Percentiles rank a stretch among this genome's conserved stretches.
Evolutionary conservation across 225 moss, liverwort and hornwort species (phyloP).

Genomic region (Bryoerythrophyllum caledonicum): DNA sequence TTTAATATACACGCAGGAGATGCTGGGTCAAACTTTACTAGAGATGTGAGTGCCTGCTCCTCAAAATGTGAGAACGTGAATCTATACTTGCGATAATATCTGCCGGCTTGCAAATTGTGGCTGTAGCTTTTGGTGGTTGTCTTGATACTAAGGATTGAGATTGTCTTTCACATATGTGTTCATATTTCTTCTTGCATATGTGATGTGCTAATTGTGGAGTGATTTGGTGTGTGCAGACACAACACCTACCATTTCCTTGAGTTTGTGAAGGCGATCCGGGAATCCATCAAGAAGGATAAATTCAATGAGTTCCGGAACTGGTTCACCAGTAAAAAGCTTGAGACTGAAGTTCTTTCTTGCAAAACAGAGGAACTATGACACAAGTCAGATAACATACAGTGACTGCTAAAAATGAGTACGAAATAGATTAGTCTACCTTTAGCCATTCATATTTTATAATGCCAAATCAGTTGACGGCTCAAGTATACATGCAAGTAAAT

Average conservation of each 20-base stretch:
- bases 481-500: no score
- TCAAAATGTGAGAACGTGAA: no score
- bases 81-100: no score
- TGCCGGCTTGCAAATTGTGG: neutral
- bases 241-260: constrained; percentile 71
- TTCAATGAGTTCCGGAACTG: constrained; percentile 57
- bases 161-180: neutral
- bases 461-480: no score
- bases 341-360: constrained; percentile 20
- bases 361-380: constrained; percentile 1
- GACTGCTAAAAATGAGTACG: no score
- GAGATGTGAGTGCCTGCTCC: constrained; percentile 53
- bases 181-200: neutral
- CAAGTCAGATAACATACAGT: no score
- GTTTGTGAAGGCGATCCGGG: constrained; percentile 66
- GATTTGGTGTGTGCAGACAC: constrained; percentile 52
- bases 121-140: neutral
- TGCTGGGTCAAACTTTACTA: constrained; percentile 71
- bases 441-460: no score
- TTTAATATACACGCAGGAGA: constrained; percentile 73
- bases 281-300: constrained; percentile 44
- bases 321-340: constrained; percentile 49
- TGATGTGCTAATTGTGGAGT: constrained; percentile 2
- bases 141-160: neutral
- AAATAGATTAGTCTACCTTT: no score